A percentile compares a stretch with the other conserved stretches of the same genome.
These are phyloP conservation scores for Xylariaceae sp. DNA, from an alignment of 2,329 filamentous ascomycete species.

Conservation along the genomic window DNA sequence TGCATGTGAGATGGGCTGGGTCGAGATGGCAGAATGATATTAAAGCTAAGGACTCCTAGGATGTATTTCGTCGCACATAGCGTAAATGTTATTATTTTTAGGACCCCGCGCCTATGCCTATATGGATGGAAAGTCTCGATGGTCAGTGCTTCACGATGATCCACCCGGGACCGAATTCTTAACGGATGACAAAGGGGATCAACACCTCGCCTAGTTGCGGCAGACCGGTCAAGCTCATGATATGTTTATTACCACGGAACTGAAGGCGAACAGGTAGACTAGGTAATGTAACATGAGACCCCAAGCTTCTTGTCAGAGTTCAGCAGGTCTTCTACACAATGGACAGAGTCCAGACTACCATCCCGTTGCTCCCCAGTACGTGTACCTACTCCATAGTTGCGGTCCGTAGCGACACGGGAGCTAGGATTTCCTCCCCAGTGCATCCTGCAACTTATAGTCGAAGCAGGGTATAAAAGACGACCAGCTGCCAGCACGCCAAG, in stretches of 20 bases:
- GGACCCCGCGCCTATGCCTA: too few relatives aligned
- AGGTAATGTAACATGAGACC: conserved; percentile 1
- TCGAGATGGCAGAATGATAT: too few relatives aligned
- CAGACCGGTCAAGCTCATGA: background rate
- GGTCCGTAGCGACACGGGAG: conserved; percentile 23
- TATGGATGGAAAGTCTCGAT: too few relatives aligned
- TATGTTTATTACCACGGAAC: background rate
- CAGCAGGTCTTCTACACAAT: background rate
- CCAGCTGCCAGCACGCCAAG: conserved; percentile 8
- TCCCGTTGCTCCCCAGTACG: too few relatives aligned
- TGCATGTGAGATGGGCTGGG: background rate
- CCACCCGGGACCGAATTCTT: conserved; percentile 22
- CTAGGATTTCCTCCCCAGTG: conserved; percentile 17
- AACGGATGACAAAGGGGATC: background rate
- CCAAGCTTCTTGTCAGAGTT: conserved; percentile 1
- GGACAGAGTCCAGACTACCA: background rate
- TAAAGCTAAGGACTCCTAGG: too few relatives aligned
- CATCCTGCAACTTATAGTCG: conserved; percentile 21
- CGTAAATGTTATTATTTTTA: too few relatives aligned
- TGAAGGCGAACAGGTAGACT: conserved; percentile 4
- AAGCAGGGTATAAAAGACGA: background rate
- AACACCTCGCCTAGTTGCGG: conserved; percentile 1
- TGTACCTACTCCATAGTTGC: conserved; percentile 12
- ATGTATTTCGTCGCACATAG: too few relatives aligned
- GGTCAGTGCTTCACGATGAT: conserved; percentile 15